Conservation (phyloP, 2,329 filamentous ascomycete genomes). For the Paraphoma sp. region DNA sequence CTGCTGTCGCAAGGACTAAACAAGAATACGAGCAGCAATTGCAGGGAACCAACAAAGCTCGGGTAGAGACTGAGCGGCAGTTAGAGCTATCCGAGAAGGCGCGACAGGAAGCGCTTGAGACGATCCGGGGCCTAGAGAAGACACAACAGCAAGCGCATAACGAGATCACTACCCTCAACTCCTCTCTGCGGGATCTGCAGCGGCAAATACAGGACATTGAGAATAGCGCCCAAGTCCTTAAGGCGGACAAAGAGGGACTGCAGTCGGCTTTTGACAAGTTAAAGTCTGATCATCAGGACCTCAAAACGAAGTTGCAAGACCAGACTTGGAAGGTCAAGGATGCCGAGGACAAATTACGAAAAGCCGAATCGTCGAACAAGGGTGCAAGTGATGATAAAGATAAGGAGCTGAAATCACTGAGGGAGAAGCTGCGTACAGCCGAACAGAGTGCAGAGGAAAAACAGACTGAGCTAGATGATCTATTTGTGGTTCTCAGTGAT, state of each 20-base stretch:
- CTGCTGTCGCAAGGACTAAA: constrained; percentile 34
- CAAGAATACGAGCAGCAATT: constrained; percentile 46
- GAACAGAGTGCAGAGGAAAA: constrained; percentile 49
- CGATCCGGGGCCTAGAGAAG: constrained; percentile 34
- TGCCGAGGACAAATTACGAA: constrained; percentile 54
- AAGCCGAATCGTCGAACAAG: constrained; percentile 20
- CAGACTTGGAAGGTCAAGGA: constrained; percentile 53
- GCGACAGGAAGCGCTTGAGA: constrained; percentile 34
- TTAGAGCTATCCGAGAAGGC: constrained; percentile 33
- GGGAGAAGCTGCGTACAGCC: constrained; percentile 52
- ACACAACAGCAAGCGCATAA: constrained; percentile 30
- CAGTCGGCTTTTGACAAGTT: constrained; percentile 22
- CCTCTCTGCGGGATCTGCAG: constrained; percentile 33
- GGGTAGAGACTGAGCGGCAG: constrained; percentile 34
- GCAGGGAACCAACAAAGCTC: constrained; percentile 29
- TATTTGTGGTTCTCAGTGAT: constrained; percentile 57
- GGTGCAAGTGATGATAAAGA: constrained; percentile 11
- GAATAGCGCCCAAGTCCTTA: constrained; percentile 50
- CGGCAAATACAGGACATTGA: constrained; percentile 30
- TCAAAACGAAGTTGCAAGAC: constrained; percentile 53
- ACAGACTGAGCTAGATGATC: constrained; percentile 55
- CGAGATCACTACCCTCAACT: constrained; percentile 30
- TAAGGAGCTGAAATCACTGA: constrained; percentile 50
- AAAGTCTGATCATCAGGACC: constrained; percentile 19
- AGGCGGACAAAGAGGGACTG: constrained; percentile 29